Base-by-base conservation (phyloP, 768 basidiomycete species). In the Grammothele lineata region DNA sequence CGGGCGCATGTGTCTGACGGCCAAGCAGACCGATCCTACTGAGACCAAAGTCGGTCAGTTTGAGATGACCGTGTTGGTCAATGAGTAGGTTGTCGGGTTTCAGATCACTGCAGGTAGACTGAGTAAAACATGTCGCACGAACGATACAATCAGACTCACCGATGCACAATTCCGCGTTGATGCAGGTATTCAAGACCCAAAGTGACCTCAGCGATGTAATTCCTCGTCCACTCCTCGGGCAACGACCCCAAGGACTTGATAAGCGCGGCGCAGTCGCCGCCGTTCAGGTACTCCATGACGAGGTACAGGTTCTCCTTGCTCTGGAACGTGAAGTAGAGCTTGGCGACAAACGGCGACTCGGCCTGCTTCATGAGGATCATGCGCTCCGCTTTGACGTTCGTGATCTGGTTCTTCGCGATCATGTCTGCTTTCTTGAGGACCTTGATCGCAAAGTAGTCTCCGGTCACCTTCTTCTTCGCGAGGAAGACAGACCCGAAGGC, bases 391-490 rank as follows among this genome's bases (percentile, higher is more conserved):
- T 98, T 98, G 66, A 99, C 96, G 63, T 98, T 99, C 40, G 96
- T 98, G 65, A 99, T 95, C 67, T 99, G 96, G 72, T 99, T 99
- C 79, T 99, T 99, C 33, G 96, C 91, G 65, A 99, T 98, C 96
- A 99, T 99, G 69, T 99, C 96, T n/a, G 93, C 92, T 73, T 99
- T 99, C 73, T 95, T 97, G 63, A 99, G 70, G n/a, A 98, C 94
- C 69, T 99, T 99, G 80, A 99, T 95, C 22, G 96, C 96, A 69
- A 87, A 99, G 68, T 97, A 98, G 67, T 98, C 96, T 43, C 96
- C 96, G 2, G 96, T 99, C 5, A 79, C 87, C 59, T 92, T 94
- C 78, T 99, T 99, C 75, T 95, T 98, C 35, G 96, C 91, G 43
- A 99, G 77, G 67, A 96, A 99, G 44, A 99, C 96, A 8, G 93